Evolutionary conservation across 805 yeast genomes (phyloP), one percentile per base, ranked within the genome.

Genomic region (Tetrapisispora iriomotensis): DNA sequence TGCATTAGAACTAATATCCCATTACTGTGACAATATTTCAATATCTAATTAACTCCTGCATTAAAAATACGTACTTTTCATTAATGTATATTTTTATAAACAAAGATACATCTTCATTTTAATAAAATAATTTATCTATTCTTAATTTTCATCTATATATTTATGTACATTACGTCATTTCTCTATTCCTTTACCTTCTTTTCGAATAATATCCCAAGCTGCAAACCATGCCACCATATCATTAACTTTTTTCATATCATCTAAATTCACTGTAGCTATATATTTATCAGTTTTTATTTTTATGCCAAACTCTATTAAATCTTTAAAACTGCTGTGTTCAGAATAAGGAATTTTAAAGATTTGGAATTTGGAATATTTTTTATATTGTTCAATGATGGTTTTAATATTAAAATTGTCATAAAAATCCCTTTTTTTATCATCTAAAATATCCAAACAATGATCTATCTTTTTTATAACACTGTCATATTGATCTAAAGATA

Each of bases 311-410:
- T 71, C 68, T 10, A 79, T 68, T 28, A 92, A 66, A 51, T 92
- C 98, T 28, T 82, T 65, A 51, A 78, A 90, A 41, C 95, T 84
- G 9, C 95, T 85, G 62, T 92, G 98, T 54, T 92, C 98, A 52
- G 94, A 81, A 53, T 92, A 92, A 0, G 98, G 97, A 1, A 88
- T 73, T 9, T 71, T 59, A 48, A 79, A 78, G 1, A 76, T 65
- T 34, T 77, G 71, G 37, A 66, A 58, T 30, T 58, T 48, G 47
- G 65, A 39, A 40, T 57, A 35, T 28, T 48, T 43, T 43, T 61
- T 55, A 54, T 55, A 58, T 37, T 65, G 67, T 44, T 38, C 51
- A 50, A 10, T 56, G 34, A 48, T 46, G 42, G 54, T 44, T 4
- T 46, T 38, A 3, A 42, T 21, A 17, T 49, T 48, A 28, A 54